These are phyloP conservation scores for Meyerozyma sp. DNA, from an alignment of 1,139 yeast species.

Conservation along the genomic window DNA sequence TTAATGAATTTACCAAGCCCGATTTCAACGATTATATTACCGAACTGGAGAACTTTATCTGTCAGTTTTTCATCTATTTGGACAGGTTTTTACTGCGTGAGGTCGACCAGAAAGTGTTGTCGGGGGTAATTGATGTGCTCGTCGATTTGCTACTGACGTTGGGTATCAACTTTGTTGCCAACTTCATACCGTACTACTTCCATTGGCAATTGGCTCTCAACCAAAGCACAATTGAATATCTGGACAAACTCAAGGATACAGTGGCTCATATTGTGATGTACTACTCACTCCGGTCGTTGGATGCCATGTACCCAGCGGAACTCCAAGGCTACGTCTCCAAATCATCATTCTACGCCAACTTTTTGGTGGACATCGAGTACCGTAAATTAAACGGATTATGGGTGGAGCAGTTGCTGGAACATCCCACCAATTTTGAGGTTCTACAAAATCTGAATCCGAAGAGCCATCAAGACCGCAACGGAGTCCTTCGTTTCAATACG, in stretches of 20 bases:
- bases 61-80: conserved; percentile 28
- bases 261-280: conserved; percentile 29
- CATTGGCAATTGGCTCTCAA: conserved; percentile 33
- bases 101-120: conserved; percentile 17
- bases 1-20: conserved; percentile 26
- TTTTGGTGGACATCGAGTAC: conserved; percentile 23
- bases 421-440: conserved; percentile 14
- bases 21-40: conserved; percentile 35
- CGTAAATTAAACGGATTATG: conserved; percentile 25
- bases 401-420: conserved; percentile 22
- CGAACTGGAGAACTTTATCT: conserved; percentile 30
- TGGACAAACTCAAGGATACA: conserved; percentile 24
- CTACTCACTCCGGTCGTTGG: conserved; percentile 21
- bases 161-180: conserved; percentile 44
- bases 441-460: conserved; percentile 6
- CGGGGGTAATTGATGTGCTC: conserved; percentile 21
- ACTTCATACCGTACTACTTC: conserved; percentile 43
- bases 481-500: conserved; percentile 5
- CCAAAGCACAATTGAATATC: conserved; percentile 1
- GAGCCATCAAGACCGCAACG: conserved; percentile 6
- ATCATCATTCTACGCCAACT: conserved; percentile 19
- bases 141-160: conserved; percentile 25
- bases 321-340: conserved; percentile 19
- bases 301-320: conserved; percentile 24
- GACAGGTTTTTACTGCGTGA: conserved; percentile 25